These are phyloP conservation scores for Xerocomus nothofagi DNA, from an alignment of 1,284 basidiomycete genomes.

Conservation along the genomic window DNA sequence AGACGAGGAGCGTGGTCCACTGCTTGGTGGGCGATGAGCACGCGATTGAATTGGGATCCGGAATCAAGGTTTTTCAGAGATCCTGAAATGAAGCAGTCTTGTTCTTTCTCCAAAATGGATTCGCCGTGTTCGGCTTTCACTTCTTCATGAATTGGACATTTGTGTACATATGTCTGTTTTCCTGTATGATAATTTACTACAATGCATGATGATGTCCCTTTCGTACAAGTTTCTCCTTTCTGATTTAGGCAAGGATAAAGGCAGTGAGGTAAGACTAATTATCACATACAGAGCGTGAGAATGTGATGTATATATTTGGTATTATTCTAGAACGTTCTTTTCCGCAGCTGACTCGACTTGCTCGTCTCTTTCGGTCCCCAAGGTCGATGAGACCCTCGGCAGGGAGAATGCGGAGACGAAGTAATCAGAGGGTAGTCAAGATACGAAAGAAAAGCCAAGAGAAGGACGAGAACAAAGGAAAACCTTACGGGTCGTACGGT, in stretches of 20 bases:
- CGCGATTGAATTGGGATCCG: not conserved
- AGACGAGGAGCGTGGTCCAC: constrained; percentile 86
- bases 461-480: not conserved
- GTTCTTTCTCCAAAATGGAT: not conserved
- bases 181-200: constrained; percentile 10
- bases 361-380: not conserved
- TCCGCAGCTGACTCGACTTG: constrained; percentile 9
- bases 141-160: not conserved
- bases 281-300: constrained; percentile 12
- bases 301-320: constrained; percentile 14
- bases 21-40: constrained; percentile 46
- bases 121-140: not conserved
- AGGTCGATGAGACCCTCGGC: not conserved
- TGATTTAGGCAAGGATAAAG: too few species aligned
- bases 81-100: not conserved
- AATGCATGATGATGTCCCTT: constrained; percentile 1
- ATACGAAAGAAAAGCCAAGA: not conserved
- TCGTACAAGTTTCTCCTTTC: too few species aligned
- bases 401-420: not conserved
- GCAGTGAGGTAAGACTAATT: constrained; percentile 10
- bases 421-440: not conserved
- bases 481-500: constrained; percentile 14
- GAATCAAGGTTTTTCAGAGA: not conserved
- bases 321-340: constrained; percentile 28
- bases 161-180: constrained; percentile 5